A percentile compares a stretch with the other conserved stretches of the same genome.
Evolutionary conservation across 495 filamentous ascomycete species (phyloP).

Genomic region (Aspergillus wentii): DNA sequence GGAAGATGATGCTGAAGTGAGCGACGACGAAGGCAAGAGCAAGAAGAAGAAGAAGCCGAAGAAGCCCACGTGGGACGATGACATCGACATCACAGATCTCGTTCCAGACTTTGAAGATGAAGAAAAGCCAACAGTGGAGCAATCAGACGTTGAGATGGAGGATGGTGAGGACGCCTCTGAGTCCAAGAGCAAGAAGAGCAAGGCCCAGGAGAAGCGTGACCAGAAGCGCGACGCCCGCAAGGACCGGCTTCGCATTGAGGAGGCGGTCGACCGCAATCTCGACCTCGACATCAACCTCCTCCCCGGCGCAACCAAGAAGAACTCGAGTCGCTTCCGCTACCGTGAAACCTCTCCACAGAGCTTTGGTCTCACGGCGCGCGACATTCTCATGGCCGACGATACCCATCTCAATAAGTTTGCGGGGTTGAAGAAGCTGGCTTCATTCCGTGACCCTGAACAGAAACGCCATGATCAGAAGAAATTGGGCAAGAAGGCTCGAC

Average conservation of each 20-base stretch:
- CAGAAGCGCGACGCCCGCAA: constrained; percentile 70
- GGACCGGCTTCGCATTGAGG: constrained; percentile 78
- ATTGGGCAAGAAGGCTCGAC: constrained; percentile 83
- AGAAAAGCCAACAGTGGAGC: constrained; percentile 46
- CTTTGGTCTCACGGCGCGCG: constrained; percentile 82
- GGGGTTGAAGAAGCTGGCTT: constrained; percentile 88
- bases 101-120: constrained; percentile 78
- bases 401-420: constrained; percentile 83
- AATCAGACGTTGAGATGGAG: constrained; percentile 49
- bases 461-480: constrained; percentile 82
- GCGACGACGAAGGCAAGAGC: constrained; percentile 33
- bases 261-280: constrained; percentile 78
- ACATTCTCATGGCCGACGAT: constrained; percentile 90
- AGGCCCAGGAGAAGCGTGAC: constrained; percentile 59
- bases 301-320: constrained; percentile 50
- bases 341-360: constrained; percentile 86
- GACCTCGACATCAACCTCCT: constrained; percentile 61
- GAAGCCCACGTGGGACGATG: constrained; percentile 95
- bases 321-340: constrained; percentile 69
- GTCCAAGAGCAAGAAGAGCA: constrained; percentile 54
- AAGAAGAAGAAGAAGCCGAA: constrained; percentile 63
- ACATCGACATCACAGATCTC: constrained; percentile 89
- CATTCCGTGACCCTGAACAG: constrained; percentile 82
- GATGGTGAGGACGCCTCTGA: constrained; percentile 46
- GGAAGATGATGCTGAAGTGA: constrained; percentile 45